A percentile compares a stretch with the other conserved stretches of the same genome.
Conservation (phyloP, 306 rosid genomes). For the Gastrolobium bilobum region DNA sequence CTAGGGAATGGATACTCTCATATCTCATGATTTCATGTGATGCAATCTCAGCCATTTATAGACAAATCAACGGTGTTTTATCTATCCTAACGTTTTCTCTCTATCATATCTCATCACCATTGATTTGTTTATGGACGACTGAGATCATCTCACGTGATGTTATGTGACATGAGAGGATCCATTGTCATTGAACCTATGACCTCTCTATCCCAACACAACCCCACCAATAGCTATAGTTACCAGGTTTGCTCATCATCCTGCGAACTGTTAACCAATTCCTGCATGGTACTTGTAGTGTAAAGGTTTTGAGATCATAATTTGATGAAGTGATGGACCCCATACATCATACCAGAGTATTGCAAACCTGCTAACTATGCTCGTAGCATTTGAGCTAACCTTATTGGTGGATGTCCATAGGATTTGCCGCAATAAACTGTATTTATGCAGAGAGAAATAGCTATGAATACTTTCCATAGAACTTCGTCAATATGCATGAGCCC, state of each 20-base stretch:
- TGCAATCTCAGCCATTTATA: too few species aligned
- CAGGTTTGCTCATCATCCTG: neutral
- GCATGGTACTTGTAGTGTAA: neutral
- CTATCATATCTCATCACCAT: too few species aligned
- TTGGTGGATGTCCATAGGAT: neutral
- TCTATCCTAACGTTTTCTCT: too few species aligned
- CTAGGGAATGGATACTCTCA: neutral
- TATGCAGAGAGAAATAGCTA: neutral
- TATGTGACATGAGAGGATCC: too few species aligned
- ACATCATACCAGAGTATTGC: neutral
- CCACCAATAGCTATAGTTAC: neutral
- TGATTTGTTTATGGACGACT: too few species aligned
- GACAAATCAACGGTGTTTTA: too few species aligned
- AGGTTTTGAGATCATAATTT: slow-evolving; percentile 5
- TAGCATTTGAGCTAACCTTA: neutral
- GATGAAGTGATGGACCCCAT: neutral
- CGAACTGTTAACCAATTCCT: neutral
- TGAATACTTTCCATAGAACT: neutral
- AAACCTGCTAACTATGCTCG: neutral
- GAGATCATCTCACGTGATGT: too few species aligned
- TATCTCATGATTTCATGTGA: too few species aligned
- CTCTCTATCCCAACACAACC: neutral
- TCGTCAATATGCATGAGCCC: neutral
- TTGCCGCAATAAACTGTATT: neutral
- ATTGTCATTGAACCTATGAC: neutral